Evolutionary conservation across 768 basidiomycete genomes (phyloP), one percentile per base, ranked within the genome.

Genomic region (Holtermanniella nyarrowii): DNA sequence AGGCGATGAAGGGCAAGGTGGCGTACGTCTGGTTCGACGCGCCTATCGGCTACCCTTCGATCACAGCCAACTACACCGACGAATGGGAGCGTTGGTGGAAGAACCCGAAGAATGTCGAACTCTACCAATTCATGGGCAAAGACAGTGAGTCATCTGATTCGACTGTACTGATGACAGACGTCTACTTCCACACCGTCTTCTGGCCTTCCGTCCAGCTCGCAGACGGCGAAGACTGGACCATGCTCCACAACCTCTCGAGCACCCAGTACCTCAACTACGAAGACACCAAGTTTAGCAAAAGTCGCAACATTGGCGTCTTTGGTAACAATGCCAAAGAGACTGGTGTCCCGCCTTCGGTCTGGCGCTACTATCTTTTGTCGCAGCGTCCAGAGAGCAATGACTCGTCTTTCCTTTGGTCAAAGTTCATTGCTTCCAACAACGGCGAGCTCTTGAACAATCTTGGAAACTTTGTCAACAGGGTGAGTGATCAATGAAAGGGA

Each of bases 101-200:
- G 65, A 85, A 91, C 65, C 85, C 84, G 1, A 77, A 87, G 59
- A 77, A 96, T 61, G 90, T 99, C 53, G 77, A 80, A 60, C 76
- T 97, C 46, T 95, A 88, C 74, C 93, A 99, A 72, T 99, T 99
- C 77, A 99, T 99, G 95, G 95, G 95, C 68, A 99, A 99, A 75
- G 93, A 97, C 70, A 96, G 71, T 72, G 45, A 59, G 69, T 61
- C 22, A 5, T 2, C 13, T 18, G 20, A 5, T 37, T 21, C 37
- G 18, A 41, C 46, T 10, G 23, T 49, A 3, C 45, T 37, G 3
- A 5, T 27, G 0, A 4, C 39, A 72, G 71, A 73, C 58, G 88
- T 91, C 46, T 96, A 93, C 73, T 99, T 99, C 80, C 95, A 99
- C 72, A 88, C 88, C 0, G 81, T 99, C 39, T 88, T 88, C 62